Percentiles rank a stretch among this genome's conserved stretches.
These are phyloP conservation scores for Lithospermum erythrorhizon DNA, from an alignment of 257 asterid genomes.

Conservation along the genomic window DNA sequence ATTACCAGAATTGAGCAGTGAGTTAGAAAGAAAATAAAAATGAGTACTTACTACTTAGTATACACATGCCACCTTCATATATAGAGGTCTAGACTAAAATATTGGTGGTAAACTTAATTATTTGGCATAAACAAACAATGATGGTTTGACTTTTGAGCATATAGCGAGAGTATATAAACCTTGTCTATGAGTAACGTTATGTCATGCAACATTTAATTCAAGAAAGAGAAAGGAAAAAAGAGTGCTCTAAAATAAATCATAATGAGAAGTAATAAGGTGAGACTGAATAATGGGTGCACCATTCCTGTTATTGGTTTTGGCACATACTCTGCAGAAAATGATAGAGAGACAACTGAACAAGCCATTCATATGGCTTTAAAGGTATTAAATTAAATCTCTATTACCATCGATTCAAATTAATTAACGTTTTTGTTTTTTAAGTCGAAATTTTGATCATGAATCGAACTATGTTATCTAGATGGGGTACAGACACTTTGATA, in stretches of 20 bases:
- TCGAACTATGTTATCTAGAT: conserved; percentile 24
- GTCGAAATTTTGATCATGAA: no score
- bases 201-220: conserved; percentile 22
- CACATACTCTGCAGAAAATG: conserved; percentile 58
- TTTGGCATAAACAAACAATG: conserved; percentile 3
- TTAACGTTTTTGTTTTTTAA: neutral
- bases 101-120: conserved; percentile 15
- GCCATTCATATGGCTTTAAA: conserved; percentile 60
- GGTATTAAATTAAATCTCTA: conserved; percentile 22
- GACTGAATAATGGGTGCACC: conserved; percentile 59
- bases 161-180: conserved; percentile 19
- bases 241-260: conserved; percentile 6
- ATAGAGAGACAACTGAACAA: conserved; percentile 35
- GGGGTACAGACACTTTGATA: conserved; percentile 81
- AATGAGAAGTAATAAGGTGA: conserved; percentile 43
- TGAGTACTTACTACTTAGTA: neutral
- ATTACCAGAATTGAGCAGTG: no score
- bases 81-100: conserved; percentile 18
- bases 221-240: neutral
- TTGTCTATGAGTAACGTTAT: conserved; percentile 1
- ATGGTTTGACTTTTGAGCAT: conserved; percentile 35
- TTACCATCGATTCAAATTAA: neutral
- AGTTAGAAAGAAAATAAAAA: no score
- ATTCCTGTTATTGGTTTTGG: conserved; percentile 70
- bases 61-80: conserved; percentile 21